Base-by-base conservation (phyloP, 2,329 filamentous ascomycete species). In the Colletotrichum sp. region DNA sequence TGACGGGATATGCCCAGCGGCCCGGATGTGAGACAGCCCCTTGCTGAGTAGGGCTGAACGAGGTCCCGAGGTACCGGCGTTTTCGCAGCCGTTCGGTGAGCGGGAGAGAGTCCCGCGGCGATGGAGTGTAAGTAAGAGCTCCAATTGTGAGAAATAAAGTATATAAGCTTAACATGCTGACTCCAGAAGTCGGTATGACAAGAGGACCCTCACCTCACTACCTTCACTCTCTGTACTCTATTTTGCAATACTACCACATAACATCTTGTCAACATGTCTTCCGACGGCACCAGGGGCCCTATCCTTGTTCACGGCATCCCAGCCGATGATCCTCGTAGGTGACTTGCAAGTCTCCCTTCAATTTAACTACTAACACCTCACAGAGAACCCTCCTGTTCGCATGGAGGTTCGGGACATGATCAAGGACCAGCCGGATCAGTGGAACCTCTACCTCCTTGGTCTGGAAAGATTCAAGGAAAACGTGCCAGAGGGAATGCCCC, bases 361-460 rank as follows among this genome's bases (percentile, higher is more conserved):
- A 2, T 26, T 13, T 1, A 10, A 6, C 39, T 6, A 0, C 59
- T 73, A 8, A 76, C 21, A 24, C 2, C 9, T 10, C 3, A 36
- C 5, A 76, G 73, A 30, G 30, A 68, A 39, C 18, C 73, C 70
- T 10, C 73, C 73, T 26, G 64, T 76, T 8, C 73, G 73, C 5
- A 49, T 76, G 57, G 73, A 76, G 44, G 73, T 76, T 5, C 70
- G 73, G 15, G 73, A 76, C 26, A 74, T 76, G 73, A 76, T 76
- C 26, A 76, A 69, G 34, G 28, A 66, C 18, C 64, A 73, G 3
- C 73, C 75, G 12, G 75, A 76, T 5, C 75, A 76, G 18, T 76
- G 75, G 75, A 75, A 76, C 44, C 28, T 76, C 18, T 76, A 59
- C 16, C 75, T 76, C 5, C 72, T 75, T 6, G 75, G 75, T 4